Percentiles rank a stretch among this genome's conserved stretches.
These are phyloP conservation scores for Colletotrichum sp. DNA, from an alignment of 2,329 filamentous ascomycete species.

Conservation along the genomic window DNA sequence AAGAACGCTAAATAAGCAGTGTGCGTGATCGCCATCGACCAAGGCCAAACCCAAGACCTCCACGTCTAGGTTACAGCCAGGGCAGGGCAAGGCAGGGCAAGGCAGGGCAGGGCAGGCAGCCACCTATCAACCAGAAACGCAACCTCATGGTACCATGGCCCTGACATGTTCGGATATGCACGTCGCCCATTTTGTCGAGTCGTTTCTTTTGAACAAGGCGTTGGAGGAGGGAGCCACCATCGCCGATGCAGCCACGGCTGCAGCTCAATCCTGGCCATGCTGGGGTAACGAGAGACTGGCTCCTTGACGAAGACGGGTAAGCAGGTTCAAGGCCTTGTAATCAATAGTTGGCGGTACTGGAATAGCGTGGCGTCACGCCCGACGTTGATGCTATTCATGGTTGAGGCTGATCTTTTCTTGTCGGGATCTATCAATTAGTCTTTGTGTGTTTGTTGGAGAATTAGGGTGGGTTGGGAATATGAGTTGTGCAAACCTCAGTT, in stretches of 20 bases:
- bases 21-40: constrained; percentile 10
- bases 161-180: constrained; percentile 18
- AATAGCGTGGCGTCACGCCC: constrained; percentile 9
- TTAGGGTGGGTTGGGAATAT: neutral
- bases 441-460: neutral
- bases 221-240: neutral
- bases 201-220: neutral
- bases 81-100: neutral
- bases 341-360: neutral
- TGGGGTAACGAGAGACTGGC: neutral
- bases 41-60: neutral
- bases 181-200: neutral
- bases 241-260: neutral
- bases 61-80: neutral
- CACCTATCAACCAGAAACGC: neutral
- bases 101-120: neutral
- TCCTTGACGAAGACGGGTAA: neutral
- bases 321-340: neutral
- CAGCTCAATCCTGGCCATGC: neutral
- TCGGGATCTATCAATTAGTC: neutral
- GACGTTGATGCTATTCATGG: constrained; percentile 1
- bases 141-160: constrained; percentile 1
- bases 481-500: neutral
- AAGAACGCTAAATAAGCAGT: neutral
- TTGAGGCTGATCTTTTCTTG: neutral